Base-by-base conservation (phyloP, 169 alveolate genomes). In the Cyclospora cayetanensis region DNA sequence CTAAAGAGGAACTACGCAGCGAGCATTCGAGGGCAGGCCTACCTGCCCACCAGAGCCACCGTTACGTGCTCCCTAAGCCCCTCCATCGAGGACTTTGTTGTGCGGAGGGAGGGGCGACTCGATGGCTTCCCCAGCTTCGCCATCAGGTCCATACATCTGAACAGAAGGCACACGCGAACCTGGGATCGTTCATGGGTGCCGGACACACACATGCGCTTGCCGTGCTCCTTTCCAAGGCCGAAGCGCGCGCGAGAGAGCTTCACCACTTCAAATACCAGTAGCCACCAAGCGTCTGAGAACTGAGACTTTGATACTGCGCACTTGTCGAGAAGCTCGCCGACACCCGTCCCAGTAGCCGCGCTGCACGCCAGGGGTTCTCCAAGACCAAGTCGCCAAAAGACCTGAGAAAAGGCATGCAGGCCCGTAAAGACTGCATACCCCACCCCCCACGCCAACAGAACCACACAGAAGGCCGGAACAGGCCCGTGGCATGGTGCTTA, bases 331-430 rank as follows among this genome's bases (percentile, higher is more conserved):
- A 82, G 53, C 31, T 82, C 90, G 12, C 53, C 4, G 37, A 82
- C 55, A 29, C 90, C 90, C 29, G 63, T 29, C 41, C 90, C 90
- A n/a, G 63, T 68, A 9, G 39, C 60, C 2, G 90, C 90, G 77
- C 79, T 53, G 60, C 90, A 82, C 9, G 90, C 65, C 35, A 82
- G 15, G 12, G 90, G 90, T 60, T 31, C 60, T 22, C 90, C 90
- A 31, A 82, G 55, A n/a, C 90, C 90, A 3, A 82, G 77, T 18
- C 34, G 29, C 90, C 90, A 82, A 41, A 82, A 82, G 18, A 31
- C 90, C 90, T 82, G 66, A 1, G 27, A 15, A 60, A n/a, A n/a
- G n/a, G n/a, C n/a, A n/a, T n/a, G n/a, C n/a, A n/a, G n/a, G n/a
- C n/a, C n/a, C n/a, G n/a, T n/a, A n/a, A n/a, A n/a, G n/a, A n/a